Conservation (phyloP, 2,329 filamentous ascomycete species). For the Alternaria brassicicola region DNA sequence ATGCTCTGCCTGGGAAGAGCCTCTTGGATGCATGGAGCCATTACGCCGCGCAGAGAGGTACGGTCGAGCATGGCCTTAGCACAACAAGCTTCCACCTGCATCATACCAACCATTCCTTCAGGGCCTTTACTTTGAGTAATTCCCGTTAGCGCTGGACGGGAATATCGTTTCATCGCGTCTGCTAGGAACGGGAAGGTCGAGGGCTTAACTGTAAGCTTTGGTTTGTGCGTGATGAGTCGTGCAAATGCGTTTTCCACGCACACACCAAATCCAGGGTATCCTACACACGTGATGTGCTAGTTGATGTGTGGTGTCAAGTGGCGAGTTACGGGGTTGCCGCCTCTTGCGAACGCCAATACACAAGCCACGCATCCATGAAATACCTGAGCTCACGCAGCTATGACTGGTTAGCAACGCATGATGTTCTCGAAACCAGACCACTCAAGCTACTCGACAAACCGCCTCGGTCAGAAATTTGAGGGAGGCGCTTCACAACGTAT, state of each 20-base stretch:
- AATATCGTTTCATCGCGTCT: background rate
- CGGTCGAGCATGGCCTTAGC: background rate
- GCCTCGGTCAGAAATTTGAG: background rate
- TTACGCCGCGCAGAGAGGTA: background rate
- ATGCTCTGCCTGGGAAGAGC: background rate
- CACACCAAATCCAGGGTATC: background rate
- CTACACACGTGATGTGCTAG: background rate
- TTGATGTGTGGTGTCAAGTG: background rate
- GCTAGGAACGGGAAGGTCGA: background rate
- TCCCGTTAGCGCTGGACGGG: background rate
- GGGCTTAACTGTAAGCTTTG: background rate
- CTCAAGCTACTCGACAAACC: background rate
- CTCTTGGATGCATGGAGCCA: background rate
- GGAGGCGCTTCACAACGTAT: background rate
- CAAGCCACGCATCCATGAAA: background rate
- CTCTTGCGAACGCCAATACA: background rate
- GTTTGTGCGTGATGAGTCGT: background rate
- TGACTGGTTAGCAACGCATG: background rate
- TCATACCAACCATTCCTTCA: background rate
- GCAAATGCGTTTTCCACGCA: background rate
- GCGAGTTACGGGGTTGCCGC: background rate
- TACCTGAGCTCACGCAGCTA: background rate
- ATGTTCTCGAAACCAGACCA: slow-evolving; percentile 4
- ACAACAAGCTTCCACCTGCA: background rate
- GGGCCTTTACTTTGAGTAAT: background rate